Evolutionary conservation across 2,329 filamentous ascomycete species (phyloP), one percentile per base, ranked within the genome.

Genomic region (Berkeleyomyces rouxiae): DNA sequence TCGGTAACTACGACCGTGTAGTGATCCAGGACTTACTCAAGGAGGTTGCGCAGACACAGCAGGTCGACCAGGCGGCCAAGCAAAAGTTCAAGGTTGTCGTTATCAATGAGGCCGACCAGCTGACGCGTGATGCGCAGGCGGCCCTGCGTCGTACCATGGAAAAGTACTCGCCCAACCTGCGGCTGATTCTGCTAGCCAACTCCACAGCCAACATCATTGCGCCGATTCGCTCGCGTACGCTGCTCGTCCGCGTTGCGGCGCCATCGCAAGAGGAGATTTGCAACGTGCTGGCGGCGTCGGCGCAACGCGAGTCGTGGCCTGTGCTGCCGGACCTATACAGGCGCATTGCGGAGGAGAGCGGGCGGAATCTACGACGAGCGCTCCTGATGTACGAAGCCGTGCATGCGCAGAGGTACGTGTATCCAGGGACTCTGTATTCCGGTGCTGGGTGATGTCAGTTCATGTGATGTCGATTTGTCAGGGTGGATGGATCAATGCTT

Each of bases 71-170:
- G 68, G 80, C 84, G 10, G 95, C 95, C 13, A 88, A 84, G 72
- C 93, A 99, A 72, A 82, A 85, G 53, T 99, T 99, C 81, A 99
- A 99, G 76, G 91, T 99, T 0, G 93, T 99, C 0, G 92, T 99
- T 43, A 97, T 99, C 79, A 99, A 99, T 70, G 93, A 99, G 77
- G 93, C 93, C 6, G 95, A 99, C 71, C 88, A 96, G 70, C 79
- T 99, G 67, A 93, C 87, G 3, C 80, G 93, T 66, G 93, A 99
- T 78, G 93, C 93, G 3, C 93, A 99, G 75, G 93, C 95, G 0
- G 95, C 95, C 40, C 77, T 99, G 70, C 83, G 93, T 72, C 80
- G 93, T 66, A 99, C 93, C 0, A 99, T 99, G 93, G 93, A 99
- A 76, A 99, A 99, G 74, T 99, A 99, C 78, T 95, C 88, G 70